phyloP scores from a whole-genome alignment of 192 early-diverging fungal genomes.

The Mortierella claussenii region DNA sequence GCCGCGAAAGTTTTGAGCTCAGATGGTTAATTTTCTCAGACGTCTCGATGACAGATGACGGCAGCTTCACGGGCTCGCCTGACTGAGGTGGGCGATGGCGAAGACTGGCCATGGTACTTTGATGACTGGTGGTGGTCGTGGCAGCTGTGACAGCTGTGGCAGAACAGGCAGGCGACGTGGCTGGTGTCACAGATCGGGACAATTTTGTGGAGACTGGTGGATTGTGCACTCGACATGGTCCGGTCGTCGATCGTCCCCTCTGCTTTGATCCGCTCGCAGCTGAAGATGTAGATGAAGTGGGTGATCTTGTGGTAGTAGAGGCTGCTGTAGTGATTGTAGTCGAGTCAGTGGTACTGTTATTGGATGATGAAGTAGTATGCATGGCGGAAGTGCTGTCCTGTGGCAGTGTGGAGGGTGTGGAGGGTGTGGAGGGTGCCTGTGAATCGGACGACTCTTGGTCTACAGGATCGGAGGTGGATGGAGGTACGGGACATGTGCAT shows the following conservation, averaged over 20 bases:
- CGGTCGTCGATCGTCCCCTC: conserved; percentile 33
- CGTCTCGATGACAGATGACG: conserved; percentile 48
- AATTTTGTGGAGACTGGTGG: conserved; percentile 17
- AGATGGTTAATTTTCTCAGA: conserved; percentile 53
- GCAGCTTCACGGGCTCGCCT: conserved; percentile 25
- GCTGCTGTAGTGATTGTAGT: not conserved
- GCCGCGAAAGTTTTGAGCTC: conserved; percentile 52
- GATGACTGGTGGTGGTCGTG: not conserved
- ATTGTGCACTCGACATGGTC: conserved; percentile 44
- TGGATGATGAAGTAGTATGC: not conserved
- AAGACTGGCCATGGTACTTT: conserved; percentile 23
- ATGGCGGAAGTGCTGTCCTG: not conserved
- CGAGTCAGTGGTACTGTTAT: not conserved
- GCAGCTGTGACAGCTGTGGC: too few relatives aligned
- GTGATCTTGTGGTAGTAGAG: not conserved
- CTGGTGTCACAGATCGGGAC: conserved; percentile 28
- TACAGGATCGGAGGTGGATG: conserved; percentile 32
- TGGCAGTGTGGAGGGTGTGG: not conserved
- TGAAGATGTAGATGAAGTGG: conserved; percentile 9
- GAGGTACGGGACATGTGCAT: conserved; percentile 35
- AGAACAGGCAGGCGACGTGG: too few relatives aligned
- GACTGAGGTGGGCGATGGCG: conserved; percentile 35
- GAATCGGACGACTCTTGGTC: conserved; percentile 32
- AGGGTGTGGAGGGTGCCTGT: not conserved
- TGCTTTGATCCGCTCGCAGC: conserved; percentile 8